Evolutionary conservation across 108 stramenopile species (phyloP), one percentile per base, ranked within the genome.

Genomic region (Skeletonema marinoi): DNA sequence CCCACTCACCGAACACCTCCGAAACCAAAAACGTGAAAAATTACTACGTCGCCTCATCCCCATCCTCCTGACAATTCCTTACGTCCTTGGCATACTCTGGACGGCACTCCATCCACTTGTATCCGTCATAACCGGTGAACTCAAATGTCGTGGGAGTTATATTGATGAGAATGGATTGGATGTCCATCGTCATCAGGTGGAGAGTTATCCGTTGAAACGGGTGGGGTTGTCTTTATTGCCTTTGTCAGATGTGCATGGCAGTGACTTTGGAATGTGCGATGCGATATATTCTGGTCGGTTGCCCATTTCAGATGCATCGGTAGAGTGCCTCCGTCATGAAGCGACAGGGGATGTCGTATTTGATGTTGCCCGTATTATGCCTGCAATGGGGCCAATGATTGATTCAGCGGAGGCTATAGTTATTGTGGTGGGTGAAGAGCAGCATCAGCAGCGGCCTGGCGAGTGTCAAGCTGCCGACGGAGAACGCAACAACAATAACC

Each of bases 161-260:
- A 89, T 93, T 66, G 95, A 96, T 70, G 95, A 96, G 77, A 84
- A 92, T 71, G 86, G 90, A 32, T 75, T 96, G 54, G 94, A 95
- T 66, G 78, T 80, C 0, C 79, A 80, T 70, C 56, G 79, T 0
- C 79, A 80, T 60, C 74, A 79, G 29, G 83, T 84, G 56, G 64
- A 35, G 13, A 21, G 6, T 5, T 77, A 84, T 71, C 83, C 83
- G 19, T 12, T 71, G 38, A 72, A 60, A 6, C 29, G 82, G 59
- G 36, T n/a, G 50, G 48, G 6, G 9, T 25, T 14, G 21, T n/a
- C 21, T 25, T 21, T 21, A 38, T 30, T 29, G 30, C 6, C 31
- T 39, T 32, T 12, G 73, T 60, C 10, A 65, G 46, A 30, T 5
- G 14, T 25, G 25, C 25, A 12, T 14, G n/a, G 1, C 33, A 31